Evolutionary conservation across 2,329 filamentous ascomycete species (phyloP).

Genomic region (Tolypocladium tropicale): DNA sequence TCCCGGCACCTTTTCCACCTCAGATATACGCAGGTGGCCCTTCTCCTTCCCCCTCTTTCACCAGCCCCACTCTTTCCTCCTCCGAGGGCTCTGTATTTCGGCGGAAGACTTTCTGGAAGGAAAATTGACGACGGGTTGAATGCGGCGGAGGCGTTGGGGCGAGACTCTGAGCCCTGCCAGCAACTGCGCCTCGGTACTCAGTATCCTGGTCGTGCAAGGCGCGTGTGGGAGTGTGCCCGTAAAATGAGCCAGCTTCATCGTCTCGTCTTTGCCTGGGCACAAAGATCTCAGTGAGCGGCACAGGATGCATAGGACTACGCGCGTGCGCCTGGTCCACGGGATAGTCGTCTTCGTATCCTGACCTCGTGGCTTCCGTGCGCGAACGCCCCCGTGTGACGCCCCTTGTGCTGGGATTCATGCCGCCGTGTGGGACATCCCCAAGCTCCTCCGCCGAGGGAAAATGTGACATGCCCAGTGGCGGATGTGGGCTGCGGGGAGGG

Average conservation of each 20-base stretch:
- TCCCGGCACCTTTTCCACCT: background rate
- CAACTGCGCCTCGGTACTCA: constrained; percentile 37
- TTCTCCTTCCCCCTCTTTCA: constrained; percentile 44
- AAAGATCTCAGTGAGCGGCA: constrained; percentile 52
- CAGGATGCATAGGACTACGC: constrained; percentile 49
- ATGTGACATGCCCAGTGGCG: constrained; percentile 67
- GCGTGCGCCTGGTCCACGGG: constrained; percentile 23
- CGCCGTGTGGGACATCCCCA: constrained; percentile 39
- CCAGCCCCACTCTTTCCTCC: constrained; percentile 73
- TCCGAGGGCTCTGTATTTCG: constrained; percentile 50
- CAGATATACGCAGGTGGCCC: constrained; percentile 1
- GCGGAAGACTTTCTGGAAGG: constrained; percentile 76
- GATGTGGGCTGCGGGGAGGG: constrained; percentile 17
- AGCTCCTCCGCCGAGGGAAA: constrained; percentile 59
- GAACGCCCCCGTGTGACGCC: constrained; percentile 37
- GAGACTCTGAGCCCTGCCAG: constrained; percentile 27
- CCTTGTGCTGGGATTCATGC: constrained; percentile 43
- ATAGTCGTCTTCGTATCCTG: constrained; percentile 23
- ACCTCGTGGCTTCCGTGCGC: constrained; percentile 21
- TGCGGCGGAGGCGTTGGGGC: constrained; percentile 54
- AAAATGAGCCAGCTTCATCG: constrained; percentile 31
- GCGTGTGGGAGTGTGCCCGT: constrained; percentile 28
- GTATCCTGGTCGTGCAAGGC: constrained; percentile 35
- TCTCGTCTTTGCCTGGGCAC: constrained; percentile 35
- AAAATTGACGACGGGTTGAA: constrained; percentile 68